phyloP scores from a whole-genome alignment of 176 grass and related monocot species.

The Triticum turgidum region DNA sequence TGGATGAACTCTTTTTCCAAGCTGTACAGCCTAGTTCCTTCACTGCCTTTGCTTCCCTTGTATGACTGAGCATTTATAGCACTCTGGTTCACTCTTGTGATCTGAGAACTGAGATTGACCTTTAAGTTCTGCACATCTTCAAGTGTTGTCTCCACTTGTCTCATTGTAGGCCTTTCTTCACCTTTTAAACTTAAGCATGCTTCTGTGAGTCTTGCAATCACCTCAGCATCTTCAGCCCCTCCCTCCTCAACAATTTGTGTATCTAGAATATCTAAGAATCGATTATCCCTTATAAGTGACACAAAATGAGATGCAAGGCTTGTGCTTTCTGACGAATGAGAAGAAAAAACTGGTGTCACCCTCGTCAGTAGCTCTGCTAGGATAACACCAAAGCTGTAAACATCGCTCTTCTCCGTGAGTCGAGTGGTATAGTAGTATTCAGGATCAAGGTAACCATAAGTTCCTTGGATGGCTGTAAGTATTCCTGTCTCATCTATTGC shows the following conservation, averaged over 20 bases:
- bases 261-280: constrained; percentile 35
- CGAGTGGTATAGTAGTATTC: constrained; percentile 47
- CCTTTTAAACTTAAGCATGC: constrained; percentile 43
- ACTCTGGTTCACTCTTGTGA: background rate
- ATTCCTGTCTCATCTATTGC: constrained; percentile 36
- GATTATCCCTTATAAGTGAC: constrained; percentile 6
- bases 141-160: constrained; percentile 35
- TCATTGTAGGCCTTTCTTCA: constrained; percentile 42
- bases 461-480: constrained; percentile 37
- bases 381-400: constrained; percentile 45
- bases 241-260: constrained; percentile 35
- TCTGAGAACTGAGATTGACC: background rate
- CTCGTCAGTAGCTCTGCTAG: constrained; percentile 40
- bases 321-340: background rate
- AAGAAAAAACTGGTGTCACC: constrained; percentile 28
- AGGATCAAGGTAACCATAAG: constrained; percentile 45
- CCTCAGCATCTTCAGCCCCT: background rate
- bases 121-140: constrained; percentile 27
- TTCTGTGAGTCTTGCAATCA: constrained; percentile 4
- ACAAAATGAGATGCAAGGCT: constrained; percentile 37
- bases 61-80: background rate
- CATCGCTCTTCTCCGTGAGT: constrained; percentile 42
- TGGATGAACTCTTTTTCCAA: constrained; percentile 40
- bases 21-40: constrained; percentile 40
- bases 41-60: background rate